Evolutionary conservation across 2,329 filamentous ascomycete species (phyloP), one percentile per base, ranked within the genome.

Genomic region (Aspergillus brunneoviolaceus): DNA sequence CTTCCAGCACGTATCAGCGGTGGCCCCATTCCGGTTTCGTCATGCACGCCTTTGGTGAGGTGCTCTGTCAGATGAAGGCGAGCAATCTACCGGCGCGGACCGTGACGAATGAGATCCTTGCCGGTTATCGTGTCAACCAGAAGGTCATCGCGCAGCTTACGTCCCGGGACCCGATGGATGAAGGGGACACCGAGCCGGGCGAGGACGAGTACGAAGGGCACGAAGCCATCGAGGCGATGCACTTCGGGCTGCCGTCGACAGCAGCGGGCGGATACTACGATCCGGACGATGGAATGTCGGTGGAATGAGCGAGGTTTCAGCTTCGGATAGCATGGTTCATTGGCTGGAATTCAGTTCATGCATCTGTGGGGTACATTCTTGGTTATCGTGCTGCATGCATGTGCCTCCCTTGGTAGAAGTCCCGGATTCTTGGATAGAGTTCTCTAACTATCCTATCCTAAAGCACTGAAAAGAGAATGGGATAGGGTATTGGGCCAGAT

Each of bases 1-100:
- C 79, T 2, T 79, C 77, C 1, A 76, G 69, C 29, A 64, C 72
- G 1, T 78, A 80, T 60, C 55, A 63, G 12, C 60, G 56, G 47
- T 50, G 60, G 23, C 66, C 64, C 12, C 57, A 54, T 1, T 67
- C 65, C 2, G 66, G 59, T 5, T 72, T 74, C 52, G 65, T 65
- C 4, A 65, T 74, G 10, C 71, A 73, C 39, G 72, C 73, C 1
- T 73, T 74, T 45, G 72, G 74, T 0, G 74, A 76, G 31, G 60
- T 58, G 6, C 62, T 76, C 3, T 76, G 74, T 47, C 65, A 70
- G 33, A 70, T 75, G 14, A 76, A 76, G 57, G 64, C 69, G 1
- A 67, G 60, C 7, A 64, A 52, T 7, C 31, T 63, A 7, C 63
- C 72, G 5, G 68, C 69, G 2, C 69, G 73, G 9, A 61, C 61